Evolutionary conservation across 495 filamentous ascomycete genomes (phyloP), one percentile per base, ranked within the genome.

Genomic region (Xylaria flabelliformis): DNA sequence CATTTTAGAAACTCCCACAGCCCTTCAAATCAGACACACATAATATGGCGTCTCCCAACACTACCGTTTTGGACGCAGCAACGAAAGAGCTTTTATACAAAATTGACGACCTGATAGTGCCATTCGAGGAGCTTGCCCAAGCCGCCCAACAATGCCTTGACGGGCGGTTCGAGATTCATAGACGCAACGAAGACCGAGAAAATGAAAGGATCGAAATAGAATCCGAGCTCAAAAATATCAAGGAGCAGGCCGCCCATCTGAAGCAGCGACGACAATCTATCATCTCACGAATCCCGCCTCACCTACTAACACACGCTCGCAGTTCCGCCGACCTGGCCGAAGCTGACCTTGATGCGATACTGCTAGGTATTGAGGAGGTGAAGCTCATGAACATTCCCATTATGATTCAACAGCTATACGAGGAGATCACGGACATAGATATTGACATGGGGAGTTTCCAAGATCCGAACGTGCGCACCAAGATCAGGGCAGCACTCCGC

Each of bases 291-390:
- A 21, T 68, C 12, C 53, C 66, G 13, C 6, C 51, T 41, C 19
- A 42, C 12, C 21, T 29, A 29, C 50, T 24, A 1, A 29, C 17
- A n/a, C 21, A 19, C 48, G 17, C 50, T 0, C 9, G 13, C 6
- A 24, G 9, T 15, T 32, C 32, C 1, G 34, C 36, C 34, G 32
- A 56, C 36, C 2, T 15, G 48, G 10, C 50, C 50, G 36, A 41
- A 8, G 36, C 36, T 1, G 41, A 69, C 8, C 67, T 69, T 10
- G 67, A 61, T 1, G 29, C 1, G 1, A 19, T n/a, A 3, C 17
- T 69, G 39, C 21, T 39, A 1, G 17, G 51, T 2, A 46, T 64
- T 17, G 69, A 71, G 61, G 9, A 46, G 24, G 34, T 56, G 34
- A 42, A 34, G 8, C 24, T 64, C 2, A 1, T 3, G 1, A 24